phyloP scores from a whole-genome alignment of 2,329 filamentous ascomycete genomes.

The Aspergillus candidus region DNA sequence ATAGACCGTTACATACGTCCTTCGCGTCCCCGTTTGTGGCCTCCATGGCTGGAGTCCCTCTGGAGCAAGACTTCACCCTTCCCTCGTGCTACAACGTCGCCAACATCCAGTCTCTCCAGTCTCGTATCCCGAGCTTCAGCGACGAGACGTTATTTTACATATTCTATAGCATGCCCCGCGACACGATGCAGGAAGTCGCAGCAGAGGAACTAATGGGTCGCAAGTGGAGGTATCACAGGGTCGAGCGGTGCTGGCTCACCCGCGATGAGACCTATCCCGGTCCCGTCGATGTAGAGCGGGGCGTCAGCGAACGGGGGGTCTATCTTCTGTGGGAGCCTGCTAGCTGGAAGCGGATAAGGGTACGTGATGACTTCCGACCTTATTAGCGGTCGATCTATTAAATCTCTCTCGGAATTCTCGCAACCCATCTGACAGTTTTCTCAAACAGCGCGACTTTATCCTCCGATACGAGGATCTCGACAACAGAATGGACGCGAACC shows the following conservation, averaged over 20 bases:
- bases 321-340: constrained; percentile 47
- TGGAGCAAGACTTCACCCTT: constrained; percentile 59
- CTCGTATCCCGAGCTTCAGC: constrained; percentile 53
- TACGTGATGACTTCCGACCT: constrained; percentile 22
- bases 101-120: constrained; percentile 57
- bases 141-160: constrained; percentile 64
- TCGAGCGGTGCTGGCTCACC: constrained; percentile 48
- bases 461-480: constrained; percentile 47
- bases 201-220: constrained; percentile 55
- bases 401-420: too few relatives aligned
- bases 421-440: constrained; percentile 12
- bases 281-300: constrained; percentile 44
- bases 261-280: constrained; percentile 43
- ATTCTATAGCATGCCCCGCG: constrained; percentile 62
- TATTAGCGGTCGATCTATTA: too few relatives aligned
- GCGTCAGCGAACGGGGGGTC: constrained; percentile 46
- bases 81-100: constrained; percentile 60
- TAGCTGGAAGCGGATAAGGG: constrained; percentile 46
- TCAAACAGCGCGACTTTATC: constrained; percentile 41
- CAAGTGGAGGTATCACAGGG: constrained; percentile 50
- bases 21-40: constrained; percentile 60
- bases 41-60: constrained; percentile 48
- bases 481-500: constrained; percentile 39
- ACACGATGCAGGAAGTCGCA: constrained; percentile 60
- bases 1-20: constrained; percentile 55